Evolutionary conservation across 179 eudicot species (phyloP).

Genomic region (Pouteria campechiana): DNA sequence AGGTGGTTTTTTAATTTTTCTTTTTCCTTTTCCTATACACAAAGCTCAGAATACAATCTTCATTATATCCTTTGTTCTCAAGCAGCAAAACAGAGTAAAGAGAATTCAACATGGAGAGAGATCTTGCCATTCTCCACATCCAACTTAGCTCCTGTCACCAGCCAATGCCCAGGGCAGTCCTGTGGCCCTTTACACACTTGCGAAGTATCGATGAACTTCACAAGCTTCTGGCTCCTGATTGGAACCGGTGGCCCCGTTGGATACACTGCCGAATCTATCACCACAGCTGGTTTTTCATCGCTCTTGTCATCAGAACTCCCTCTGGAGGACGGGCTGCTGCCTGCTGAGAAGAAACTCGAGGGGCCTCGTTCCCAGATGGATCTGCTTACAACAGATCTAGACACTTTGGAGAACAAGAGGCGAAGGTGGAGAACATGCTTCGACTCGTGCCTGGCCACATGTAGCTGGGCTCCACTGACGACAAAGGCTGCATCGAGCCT

Average conservation of each 20-base stretch:
- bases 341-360: conserved; percentile 31
- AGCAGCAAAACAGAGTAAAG: no score
- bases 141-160: conserved; percentile 66
- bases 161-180: conserved; percentile 76
- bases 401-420: conserved; percentile 40
- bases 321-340: conserved; percentile 28
- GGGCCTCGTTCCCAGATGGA: conserved; percentile 49
- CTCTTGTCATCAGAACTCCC: conserved; percentile 18
- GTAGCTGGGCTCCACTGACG: conserved; percentile 69
- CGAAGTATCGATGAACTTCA: conserved; percentile 45
- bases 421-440: conserved; percentile 52
- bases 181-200: conserved; percentile 54
- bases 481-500: conserved; percentile 26
- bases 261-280: conserved; percentile 48
- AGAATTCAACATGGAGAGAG: conserved; percentile 42
- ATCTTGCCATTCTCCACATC: conserved; percentile 49
- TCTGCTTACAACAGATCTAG: conserved; percentile 18
- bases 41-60: no score
- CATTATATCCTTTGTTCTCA: no score
- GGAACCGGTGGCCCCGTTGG: conserved; percentile 73
- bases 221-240: conserved; percentile 33
- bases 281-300: conserved; percentile 20
- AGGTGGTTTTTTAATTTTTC: no score
- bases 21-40: no score
- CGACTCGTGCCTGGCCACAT: conserved; percentile 30